Percentiles rank a stretch among this genome's conserved stretches.
Evolutionary conservation across 192 early-diverging fungal species (phyloP).

Genomic region (Chytriomyces confervae): DNA sequence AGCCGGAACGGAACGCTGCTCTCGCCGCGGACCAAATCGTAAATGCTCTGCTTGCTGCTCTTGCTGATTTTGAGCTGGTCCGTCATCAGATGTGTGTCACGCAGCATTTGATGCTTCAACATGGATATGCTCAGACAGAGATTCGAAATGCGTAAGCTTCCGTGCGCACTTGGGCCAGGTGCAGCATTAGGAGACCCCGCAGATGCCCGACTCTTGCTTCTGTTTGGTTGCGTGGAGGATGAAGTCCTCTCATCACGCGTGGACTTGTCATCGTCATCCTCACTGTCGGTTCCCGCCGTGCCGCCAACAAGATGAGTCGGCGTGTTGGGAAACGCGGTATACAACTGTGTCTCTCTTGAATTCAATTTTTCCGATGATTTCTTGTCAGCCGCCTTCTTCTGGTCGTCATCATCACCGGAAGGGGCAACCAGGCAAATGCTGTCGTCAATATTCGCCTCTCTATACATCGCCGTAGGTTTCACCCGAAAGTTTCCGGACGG

Average conservation of each 20-base stretch:
- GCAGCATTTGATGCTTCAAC: slow-evolving; percentile 44
- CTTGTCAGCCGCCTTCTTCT: background rate
- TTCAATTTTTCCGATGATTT: background rate
- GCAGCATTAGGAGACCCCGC: background rate
- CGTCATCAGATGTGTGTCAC: slow-evolving; percentile 40
- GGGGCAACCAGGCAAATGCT: too few species aligned
- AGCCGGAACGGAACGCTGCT: slow-evolving; percentile 34
- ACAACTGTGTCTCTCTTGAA: background rate
- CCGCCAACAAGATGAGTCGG: background rate
- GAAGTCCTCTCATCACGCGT: background rate
- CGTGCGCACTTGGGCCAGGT: background rate
- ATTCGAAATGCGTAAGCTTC: slow-evolving; percentile 37
- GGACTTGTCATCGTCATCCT: background rate
- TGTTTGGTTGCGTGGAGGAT: background rate
- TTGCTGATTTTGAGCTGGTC: slow-evolving; percentile 24
- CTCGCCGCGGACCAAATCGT: slow-evolving; percentile 37
- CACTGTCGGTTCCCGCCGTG: background rate
- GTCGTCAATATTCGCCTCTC: background rate
- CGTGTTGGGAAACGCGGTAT: background rate
- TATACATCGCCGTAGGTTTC: background rate
- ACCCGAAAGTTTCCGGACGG: background rate
- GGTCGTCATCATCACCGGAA: background rate
- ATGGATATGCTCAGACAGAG: slow-evolving; percentile 48
- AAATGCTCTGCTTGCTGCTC: slow-evolving; percentile 38
- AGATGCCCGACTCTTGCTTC: slow-evolving; percentile 4